Base-by-base conservation (phyloP, 768 basidiomycete genomes). In the Leccinum incarnatum region DNA sequence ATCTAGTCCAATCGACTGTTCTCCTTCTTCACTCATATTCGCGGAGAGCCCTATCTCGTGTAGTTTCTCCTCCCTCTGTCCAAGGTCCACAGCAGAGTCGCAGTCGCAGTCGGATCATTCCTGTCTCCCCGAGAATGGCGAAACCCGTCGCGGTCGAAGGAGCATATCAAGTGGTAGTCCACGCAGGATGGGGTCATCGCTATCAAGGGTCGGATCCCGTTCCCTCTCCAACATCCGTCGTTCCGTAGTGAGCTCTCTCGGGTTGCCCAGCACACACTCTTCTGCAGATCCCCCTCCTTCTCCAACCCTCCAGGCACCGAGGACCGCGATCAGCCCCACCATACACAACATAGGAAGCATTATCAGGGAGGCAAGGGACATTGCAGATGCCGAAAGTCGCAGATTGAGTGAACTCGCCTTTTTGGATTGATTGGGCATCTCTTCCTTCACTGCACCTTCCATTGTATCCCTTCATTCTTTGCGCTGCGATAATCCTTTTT, bases 341-440 rank as follows among this genome's bases (percentile, higher is more conserved):
- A 79, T 89, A 57, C 83, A 91, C 65, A 84, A 74, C 60, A 68
- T 75, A 17, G 86, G 79, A 49, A 84, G 77, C 56, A 88, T 91
- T 54, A 52, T 83, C 59, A 53, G 76, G 34, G 78, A 85, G 73
- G 74, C 81, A 55, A 77, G 65, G 51, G 73, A 70, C 42, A 89
- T 91, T 42, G 75, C 81, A 67, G 87, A 91, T 60, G 85, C 83
- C 11, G 89, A 91, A 76, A 80, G 78, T 61, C 75, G 88, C 71
- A 75, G 87, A 70, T 74, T 89, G 77, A 84, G 85, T 47, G 89
- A 91, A 75, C 68, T 88, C 65, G 88, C 88, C 55, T 91, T 90
- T 67, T 72, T 88, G 67, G 62, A 74, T 61, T 73, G 70, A 73
- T 59, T 30, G 54, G 21, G 45, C 55, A 47, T 61, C 47, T 25